Conservation (phyloP, 2,329 filamentous ascomycete genomes). For the Leptographium wingfieldii region DNA sequence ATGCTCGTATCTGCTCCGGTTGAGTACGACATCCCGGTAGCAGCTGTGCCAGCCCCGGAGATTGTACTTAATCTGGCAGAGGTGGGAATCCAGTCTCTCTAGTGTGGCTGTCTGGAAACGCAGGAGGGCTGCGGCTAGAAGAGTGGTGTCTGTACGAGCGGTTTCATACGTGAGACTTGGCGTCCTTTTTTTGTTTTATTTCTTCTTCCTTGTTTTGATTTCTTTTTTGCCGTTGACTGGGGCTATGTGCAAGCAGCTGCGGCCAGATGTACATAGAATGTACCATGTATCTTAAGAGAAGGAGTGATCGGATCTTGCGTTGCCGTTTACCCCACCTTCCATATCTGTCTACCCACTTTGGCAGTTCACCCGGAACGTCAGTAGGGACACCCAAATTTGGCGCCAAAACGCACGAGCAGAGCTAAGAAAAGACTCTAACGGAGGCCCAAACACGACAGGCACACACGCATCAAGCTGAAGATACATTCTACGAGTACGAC, state of each 20-base stretch:
- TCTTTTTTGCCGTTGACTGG: background rate
- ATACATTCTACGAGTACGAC: background rate
- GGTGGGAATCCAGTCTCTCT: background rate
- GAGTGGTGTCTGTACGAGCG: background rate
- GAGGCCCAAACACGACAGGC: too few species aligned
- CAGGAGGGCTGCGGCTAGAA: background rate
- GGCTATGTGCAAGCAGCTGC: background rate
- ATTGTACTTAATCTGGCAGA: background rate
- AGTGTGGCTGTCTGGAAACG: background rate
- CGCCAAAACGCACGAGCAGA: background rate
- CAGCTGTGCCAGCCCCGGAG: background rate
- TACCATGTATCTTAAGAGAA: background rate
- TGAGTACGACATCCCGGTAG: too few species aligned
- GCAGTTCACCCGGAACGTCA: background rate
- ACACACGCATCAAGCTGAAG: too few species aligned
- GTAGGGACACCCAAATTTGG: background rate
- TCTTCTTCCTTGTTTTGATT: background rate
- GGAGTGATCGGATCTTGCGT: background rate
- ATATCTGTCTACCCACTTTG: background rate
- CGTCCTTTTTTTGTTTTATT: background rate
- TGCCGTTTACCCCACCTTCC: background rate
- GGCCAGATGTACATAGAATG: too few species aligned
- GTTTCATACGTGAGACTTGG: background rate
- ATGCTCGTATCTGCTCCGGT: too few species aligned
- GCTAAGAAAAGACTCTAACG: background rate